A percentile compares a stretch with the other conserved stretches of the same genome.
Conservation (phyloP, 192 early-diverging fungal genomes). For the Coemansia sp. region DNA sequence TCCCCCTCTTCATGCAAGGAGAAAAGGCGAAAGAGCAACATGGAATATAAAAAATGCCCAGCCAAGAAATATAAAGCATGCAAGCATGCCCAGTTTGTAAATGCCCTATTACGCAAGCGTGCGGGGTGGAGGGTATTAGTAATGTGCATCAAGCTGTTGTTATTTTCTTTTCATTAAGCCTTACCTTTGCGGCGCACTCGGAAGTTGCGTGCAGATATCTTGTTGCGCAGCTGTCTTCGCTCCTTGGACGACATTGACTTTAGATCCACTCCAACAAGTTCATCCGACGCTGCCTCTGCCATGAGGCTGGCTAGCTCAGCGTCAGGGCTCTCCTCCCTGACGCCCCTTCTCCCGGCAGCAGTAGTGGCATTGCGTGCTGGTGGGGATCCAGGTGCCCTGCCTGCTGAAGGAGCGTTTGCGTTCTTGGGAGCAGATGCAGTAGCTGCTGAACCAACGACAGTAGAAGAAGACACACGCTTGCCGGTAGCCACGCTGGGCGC, state of each 20-base stretch:
- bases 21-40: neutral
- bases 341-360: neutral
- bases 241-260: constrained; percentile 73
- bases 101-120: constrained; percentile 27
- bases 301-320: constrained; percentile 12
- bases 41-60: neutral
- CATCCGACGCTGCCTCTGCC: constrained; percentile 3
- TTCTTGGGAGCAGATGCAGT: constrained; percentile 10
- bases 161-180: constrained; percentile 1
- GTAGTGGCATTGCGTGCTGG: neutral
- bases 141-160: neutral
- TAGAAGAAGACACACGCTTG: constrained; percentile 8
- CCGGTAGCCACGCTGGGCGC: constrained; percentile 17
- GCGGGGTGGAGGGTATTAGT: neutral
- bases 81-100: too few relatives aligned
- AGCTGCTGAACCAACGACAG: neutral
- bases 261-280: constrained; percentile 56
- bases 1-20: neutral
- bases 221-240: constrained; percentile 81
- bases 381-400: neutral
- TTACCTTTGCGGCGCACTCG: constrained; percentile 77
- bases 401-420: neutral
- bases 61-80: too few relatives aligned
- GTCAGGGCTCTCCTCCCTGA: constrained; percentile 6
- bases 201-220: constrained; percentile 85